Base-by-base conservation (phyloP, 805 yeast genomes). In the Nematodospora valgi region DNA sequence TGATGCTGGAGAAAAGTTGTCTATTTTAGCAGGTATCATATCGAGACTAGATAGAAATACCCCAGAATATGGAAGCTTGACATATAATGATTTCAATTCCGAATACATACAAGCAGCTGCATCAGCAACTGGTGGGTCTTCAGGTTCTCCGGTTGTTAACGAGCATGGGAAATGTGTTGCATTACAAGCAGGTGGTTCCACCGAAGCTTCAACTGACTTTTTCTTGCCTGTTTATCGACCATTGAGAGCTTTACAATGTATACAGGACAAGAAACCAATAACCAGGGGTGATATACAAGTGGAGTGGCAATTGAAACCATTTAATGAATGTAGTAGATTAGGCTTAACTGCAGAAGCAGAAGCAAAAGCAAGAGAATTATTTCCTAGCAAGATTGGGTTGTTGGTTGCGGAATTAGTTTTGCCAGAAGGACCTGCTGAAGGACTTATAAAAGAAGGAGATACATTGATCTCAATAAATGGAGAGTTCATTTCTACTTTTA, bases 101-200 rank as follows among this genome's bases (percentile, higher is more conserved):
- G 95, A 86, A 58, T 88, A 88, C 59, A 86, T 88, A 37, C 96
- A 88, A 61, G 96, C 96, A 1, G 96, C 97, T 6, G 96, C 97
- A 1, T 77, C 88, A 40, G 96, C 97, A 0, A 82, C 95, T 12
- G 97, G 97, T 20, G 97, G 97, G 3, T 87, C 96, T 3, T 82
- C 93, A 32, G 97, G 97, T 6, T 86, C 96, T 3, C 97, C 97
- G 0, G 97, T 89, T n/a, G 95, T 89, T 2, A 82, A 87, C 56
- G 78, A 82, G 28, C 82, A 84, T 47, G 96, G 96, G 3, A 60
- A 78, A 51, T 96, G 91, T 0, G 86, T 89, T 13, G 96, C 97
- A 0, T 64, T 89, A 34, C 96, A 87, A 59, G 97, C 97, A 2
- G 97, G 97, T 52, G 97, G 97, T 3, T 77, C 85, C 5, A 76